A percentile compares a stretch with the other conserved stretches of the same genome.
Evolutionary conservation across 352 stramenopile species (phyloP).

Genomic region (Globisporangium ultimum): DNA sequence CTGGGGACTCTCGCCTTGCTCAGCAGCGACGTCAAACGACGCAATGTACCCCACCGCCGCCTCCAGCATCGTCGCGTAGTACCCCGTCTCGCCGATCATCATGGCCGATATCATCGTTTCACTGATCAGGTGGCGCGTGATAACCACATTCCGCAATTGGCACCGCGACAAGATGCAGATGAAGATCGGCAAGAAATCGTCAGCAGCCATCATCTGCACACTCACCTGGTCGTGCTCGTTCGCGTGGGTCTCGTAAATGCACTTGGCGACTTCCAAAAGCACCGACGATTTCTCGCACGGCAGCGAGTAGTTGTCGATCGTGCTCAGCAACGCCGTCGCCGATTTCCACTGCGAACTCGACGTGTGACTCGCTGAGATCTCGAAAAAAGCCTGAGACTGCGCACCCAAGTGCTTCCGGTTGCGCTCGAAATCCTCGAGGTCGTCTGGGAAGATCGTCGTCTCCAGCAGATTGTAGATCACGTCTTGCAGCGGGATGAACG

Average conservation of each 20-base stretch:
- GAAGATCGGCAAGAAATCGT: slow-evolving; percentile 82
- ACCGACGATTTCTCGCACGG: slow-evolving; percentile 64
- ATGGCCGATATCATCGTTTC: slow-evolving; percentile 73
- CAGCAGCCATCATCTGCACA: slow-evolving; percentile 45
- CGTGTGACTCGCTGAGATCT: slow-evolving; percentile 47
- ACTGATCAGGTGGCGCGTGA: slow-evolving; percentile 63
- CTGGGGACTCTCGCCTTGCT: too few species aligned
- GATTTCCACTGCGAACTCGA: slow-evolving; percentile 58
- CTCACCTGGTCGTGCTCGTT: slow-evolving; percentile 29
- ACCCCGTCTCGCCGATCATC: slow-evolving; percentile 78
- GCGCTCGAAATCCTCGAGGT: slow-evolving; percentile 52
- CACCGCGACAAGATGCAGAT: slow-evolving; percentile 64
- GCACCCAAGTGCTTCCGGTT: slow-evolving; percentile 38
- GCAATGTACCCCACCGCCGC: slow-evolving; percentile 68
- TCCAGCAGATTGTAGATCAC: slow-evolving; percentile 63
- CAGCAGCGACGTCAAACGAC: slow-evolving; percentile 19
- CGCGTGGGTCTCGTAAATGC: slow-evolving; percentile 65
- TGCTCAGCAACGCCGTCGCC: slow-evolving; percentile 42
- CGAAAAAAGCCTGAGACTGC: slow-evolving; percentile 54
- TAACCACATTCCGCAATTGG: slow-evolving; percentile 49
- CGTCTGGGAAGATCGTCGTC: slow-evolving; percentile 23
- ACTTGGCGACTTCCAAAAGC: slow-evolving; percentile 61
- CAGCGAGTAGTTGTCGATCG: slow-evolving; percentile 72
- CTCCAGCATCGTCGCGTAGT: slow-evolving; percentile 81
- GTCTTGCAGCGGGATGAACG: slow-evolving; percentile 67